Evolutionary conservation across 2,329 filamentous ascomycete species (phyloP).

Genomic region (Penicillium rolfsii): DNA sequence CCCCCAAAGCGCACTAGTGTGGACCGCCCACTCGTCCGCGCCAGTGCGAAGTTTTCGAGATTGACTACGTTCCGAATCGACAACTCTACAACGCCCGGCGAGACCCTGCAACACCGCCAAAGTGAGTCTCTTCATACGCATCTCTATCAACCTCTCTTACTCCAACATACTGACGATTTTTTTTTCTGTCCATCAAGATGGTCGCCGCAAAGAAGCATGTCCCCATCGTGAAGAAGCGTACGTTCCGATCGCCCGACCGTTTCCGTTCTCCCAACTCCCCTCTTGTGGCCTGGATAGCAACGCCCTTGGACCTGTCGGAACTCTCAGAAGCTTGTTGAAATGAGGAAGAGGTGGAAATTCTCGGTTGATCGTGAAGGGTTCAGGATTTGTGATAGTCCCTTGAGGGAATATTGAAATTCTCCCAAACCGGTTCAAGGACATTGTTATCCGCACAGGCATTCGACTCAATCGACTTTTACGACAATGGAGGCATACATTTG

Average conservation of each 20-base stretch:
- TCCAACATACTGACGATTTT: slow-evolving; percentile 23
- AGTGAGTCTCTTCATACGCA: slow-evolving; percentile 37
- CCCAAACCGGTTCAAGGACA: slow-evolving; percentile 10
- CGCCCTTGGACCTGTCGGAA: slow-evolving; percentile 23
- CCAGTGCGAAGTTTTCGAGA: slow-evolving; percentile 47
- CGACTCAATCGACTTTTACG: slow-evolving; percentile 2
- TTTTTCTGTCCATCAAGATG: slow-evolving; percentile 62
- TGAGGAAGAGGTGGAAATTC: slow-evolving; percentile 10
- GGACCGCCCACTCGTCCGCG: slow-evolving; percentile 38
- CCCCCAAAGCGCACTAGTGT: slow-evolving; percentile 38
- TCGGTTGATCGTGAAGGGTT: background rate
- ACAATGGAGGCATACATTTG: slow-evolving; percentile 34
- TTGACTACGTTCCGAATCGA: slow-evolving; percentile 45
- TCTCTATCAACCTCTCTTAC: slow-evolving; percentile 10
- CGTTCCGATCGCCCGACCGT: slow-evolving; percentile 52
- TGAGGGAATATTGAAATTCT: slow-evolving; percentile 2
- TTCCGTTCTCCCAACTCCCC: slow-evolving; percentile 4
- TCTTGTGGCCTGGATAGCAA: slow-evolving; percentile 26
- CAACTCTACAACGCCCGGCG: slow-evolving; percentile 48
- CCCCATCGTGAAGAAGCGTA: slow-evolving; percentile 99
- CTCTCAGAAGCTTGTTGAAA: background rate
- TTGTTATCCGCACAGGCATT: slow-evolving; percentile 10
- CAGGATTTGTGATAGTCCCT: background rate
- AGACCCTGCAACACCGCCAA: slow-evolving; percentile 51
- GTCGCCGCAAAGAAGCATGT: slow-evolving; percentile 99